Evolutionary conservation across 441 rosid genomes (phyloP).

Genomic region (Brassica balearica): DNA sequence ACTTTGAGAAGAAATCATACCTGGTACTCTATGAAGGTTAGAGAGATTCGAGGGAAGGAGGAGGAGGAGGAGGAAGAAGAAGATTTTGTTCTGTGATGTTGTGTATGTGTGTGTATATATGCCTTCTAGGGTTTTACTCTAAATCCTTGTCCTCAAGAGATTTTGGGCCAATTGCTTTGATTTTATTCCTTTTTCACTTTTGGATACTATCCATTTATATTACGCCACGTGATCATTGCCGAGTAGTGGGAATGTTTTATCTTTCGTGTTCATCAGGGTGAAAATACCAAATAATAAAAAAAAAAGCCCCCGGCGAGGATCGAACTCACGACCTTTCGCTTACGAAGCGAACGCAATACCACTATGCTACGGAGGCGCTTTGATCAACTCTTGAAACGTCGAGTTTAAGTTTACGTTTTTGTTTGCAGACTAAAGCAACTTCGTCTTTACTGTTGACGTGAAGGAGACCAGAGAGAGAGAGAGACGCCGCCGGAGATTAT

Average conservation of each 20-base stretch:
- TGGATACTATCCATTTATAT: neutral
- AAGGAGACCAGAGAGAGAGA: slow-evolving; percentile 6
- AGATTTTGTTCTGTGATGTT: neutral
- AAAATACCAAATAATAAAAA: slow-evolving; percentile 42
- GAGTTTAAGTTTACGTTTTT: accelerated
- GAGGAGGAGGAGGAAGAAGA: neutral
- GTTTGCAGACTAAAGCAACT: neutral
- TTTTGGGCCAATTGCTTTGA: neutral
- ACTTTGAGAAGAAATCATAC: neutral
- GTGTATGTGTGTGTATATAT: slow-evolving; percentile 3
- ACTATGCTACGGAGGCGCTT: slow-evolving; percentile 73
- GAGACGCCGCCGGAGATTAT: slow-evolving; percentile 40
- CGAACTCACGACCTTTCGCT: slow-evolving; percentile 99
- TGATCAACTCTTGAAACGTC: accelerated
- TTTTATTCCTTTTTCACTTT: neutral
- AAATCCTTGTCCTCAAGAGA: neutral
- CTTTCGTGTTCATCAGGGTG: slow-evolving; percentile 12
- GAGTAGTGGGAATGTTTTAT: slow-evolving; percentile 2
- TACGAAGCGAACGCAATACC: slow-evolving; percentile 99
- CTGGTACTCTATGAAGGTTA: neutral
- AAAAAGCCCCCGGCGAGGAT: slow-evolving; percentile 90
- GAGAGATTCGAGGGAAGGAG: neutral
- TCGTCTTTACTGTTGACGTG: slow-evolving; percentile 4
- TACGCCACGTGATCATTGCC: neutral
- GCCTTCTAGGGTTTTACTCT: slow-evolving; percentile 36